A percentile compares a stretch with the other conserved stretches of the same genome.
Conservation (phyloP, 306 rosid species). For the Rosa rugosa region DNA sequence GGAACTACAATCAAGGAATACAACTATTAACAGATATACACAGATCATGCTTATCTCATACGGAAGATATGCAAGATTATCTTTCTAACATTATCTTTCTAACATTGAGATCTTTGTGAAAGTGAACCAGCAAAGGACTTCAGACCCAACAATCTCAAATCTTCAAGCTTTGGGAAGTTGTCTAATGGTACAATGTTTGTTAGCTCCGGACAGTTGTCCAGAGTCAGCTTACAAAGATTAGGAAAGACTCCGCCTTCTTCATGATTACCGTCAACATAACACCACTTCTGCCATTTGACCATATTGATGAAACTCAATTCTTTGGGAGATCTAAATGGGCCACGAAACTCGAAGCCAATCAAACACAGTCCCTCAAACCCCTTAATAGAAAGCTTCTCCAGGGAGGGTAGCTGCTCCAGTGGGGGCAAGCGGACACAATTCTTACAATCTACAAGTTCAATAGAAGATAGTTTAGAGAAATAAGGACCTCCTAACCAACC, state of each 20-base stretch:
- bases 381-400: background rate
- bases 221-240: background rate
- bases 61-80: no score
- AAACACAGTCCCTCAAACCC: background rate
- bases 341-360: no score
- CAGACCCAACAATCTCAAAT: background rate
- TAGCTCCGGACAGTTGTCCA: background rate
- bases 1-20: no score
- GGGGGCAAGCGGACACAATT: background rate
- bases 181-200: background rate
- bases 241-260: background rate
- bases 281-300: background rate
- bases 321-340: background rate
- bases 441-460: background rate
- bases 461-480: background rate
- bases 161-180: background rate
- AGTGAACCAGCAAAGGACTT: background rate
- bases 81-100: no score
- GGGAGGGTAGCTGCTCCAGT: conserved; percentile 16
- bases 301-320: background rate
- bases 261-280: background rate
- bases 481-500: conserved; percentile 16
- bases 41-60: no score
- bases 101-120: background rate
- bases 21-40: no score